phyloP scores from a whole-genome alignment of 2,329 filamentous ascomycete species.

The Neofusicoccum kwambonambiense region DNA sequence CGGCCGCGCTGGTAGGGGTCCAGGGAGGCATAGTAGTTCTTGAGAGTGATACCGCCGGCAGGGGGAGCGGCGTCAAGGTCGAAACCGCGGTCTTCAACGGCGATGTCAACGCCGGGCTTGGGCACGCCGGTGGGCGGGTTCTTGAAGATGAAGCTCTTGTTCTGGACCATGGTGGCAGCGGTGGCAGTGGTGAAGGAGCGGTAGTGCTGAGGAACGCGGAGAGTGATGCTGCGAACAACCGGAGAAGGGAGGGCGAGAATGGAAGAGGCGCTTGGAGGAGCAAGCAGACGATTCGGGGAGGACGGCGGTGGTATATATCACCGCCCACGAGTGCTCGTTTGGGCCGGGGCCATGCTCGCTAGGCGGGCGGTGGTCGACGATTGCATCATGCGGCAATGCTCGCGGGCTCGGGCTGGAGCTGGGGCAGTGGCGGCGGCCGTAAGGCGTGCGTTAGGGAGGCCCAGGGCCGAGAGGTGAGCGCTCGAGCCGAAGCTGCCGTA shows the following conservation, averaged over 20 bases:
- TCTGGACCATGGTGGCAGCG: constrained; percentile 52
- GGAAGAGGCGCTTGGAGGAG: too few species aligned
- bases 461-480: background rate
- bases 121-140: constrained; percentile 65
- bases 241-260: background rate
- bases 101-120: constrained; percentile 68
- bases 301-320: background rate
- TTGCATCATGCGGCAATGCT: constrained; percentile 1
- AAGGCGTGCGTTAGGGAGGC: background rate
- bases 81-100: constrained; percentile 65
- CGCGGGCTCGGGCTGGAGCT: background rate
- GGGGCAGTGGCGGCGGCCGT: background rate
- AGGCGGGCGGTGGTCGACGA: background rate
- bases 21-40: constrained; percentile 72
- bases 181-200: background rate
- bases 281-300: background rate
- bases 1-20: constrained; percentile 83
- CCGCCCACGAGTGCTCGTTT: background rate
- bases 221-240: background rate
- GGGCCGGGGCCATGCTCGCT: background rate
- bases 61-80: constrained; percentile 61
- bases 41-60: constrained; percentile 65
- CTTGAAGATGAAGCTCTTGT: constrained; percentile 77
- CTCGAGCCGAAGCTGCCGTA: background rate
- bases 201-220: background rate